These are phyloP conservation scores for Phylloporus arenicola DNA, from an alignment of 768 basidiomycete species.

Conservation along the genomic window DNA sequence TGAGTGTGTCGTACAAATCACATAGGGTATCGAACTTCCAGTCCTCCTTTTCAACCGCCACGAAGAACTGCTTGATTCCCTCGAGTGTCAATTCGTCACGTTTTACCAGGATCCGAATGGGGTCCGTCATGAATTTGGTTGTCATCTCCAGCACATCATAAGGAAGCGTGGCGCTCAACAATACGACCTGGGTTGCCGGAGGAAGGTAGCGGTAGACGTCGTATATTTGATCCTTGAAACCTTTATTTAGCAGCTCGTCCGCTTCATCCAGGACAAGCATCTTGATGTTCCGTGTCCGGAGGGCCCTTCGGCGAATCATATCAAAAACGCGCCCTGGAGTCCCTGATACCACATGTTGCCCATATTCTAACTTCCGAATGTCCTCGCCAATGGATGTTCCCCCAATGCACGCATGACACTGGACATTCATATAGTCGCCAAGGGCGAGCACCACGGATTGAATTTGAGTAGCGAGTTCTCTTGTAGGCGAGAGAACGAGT, in stretches of 20 bases:
- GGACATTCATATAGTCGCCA: slow-evolving; percentile 99
- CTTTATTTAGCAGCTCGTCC: slow-evolving; percentile 94
- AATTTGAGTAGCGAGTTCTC: slow-evolving; percentile 98
- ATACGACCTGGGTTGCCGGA: slow-evolving; percentile 93
- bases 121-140: slow-evolving; percentile 99
- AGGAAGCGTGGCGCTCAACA: slow-evolving; percentile 93
- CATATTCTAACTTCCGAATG: slow-evolving; percentile 94
- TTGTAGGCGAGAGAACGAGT: slow-evolving; percentile 94
- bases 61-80: slow-evolving; percentile 94
- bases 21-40: slow-evolving; percentile 99
- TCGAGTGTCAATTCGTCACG: slow-evolving; percentile 98
- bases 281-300: slow-evolving; percentile 96
- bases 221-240: slow-evolving; percentile 99
- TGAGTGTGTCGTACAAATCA: slow-evolving; percentile 96
- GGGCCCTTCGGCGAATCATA: slow-evolving; percentile 92
- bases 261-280: slow-evolving; percentile 95
- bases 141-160: slow-evolving; percentile 99
- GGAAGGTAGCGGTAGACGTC: slow-evolving; percentile 98
- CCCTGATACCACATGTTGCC: slow-evolving; percentile 95
- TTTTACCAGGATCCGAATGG: slow-evolving; percentile 96
- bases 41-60: slow-evolving; percentile 98
- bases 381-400: slow-evolving; percentile 97
- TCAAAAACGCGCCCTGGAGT: slow-evolving; percentile 98
- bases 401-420: slow-evolving; percentile 97
- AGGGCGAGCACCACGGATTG: slow-evolving; percentile 94